phyloP scores from a whole-genome alignment of 805 yeast genomes.

The Cyberlindnera lachancei region DNA sequence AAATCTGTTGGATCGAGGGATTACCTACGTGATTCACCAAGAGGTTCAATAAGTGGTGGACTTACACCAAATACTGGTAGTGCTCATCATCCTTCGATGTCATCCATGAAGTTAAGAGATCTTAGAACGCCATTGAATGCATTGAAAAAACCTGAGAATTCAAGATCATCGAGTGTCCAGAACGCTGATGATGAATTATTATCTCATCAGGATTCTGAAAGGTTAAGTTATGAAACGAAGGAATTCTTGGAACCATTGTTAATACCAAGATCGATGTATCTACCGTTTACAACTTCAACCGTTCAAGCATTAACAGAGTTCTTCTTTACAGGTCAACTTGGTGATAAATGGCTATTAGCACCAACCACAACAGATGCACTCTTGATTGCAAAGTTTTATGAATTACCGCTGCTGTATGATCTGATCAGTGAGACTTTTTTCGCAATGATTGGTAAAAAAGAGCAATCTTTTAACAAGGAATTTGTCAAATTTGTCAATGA shows the following conservation, averaged over 20 bases:
- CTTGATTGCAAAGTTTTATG: constrained; percentile 55
- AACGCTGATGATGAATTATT: constrained; percentile 10
- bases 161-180: constrained; percentile 15
- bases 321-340: constrained; percentile 73
- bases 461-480: constrained; percentile 32
- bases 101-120: constrained; percentile 15
- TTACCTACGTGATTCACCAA: constrained; percentile 31
- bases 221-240: constrained; percentile 14
- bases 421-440: constrained; percentile 61
- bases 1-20: constrained; percentile 13
- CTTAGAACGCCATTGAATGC: constrained; percentile 13
- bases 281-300: constrained; percentile 58
- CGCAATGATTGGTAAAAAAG: constrained; percentile 64
- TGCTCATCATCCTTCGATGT: too few species aligned
- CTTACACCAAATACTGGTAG: neutral
- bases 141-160: constrained; percentile 13
- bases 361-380: constrained; percentile 65
- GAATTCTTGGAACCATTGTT: constrained; percentile 48
- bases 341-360: constrained; percentile 62
- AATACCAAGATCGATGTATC: constrained; percentile 59
- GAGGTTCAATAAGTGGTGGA: constrained; percentile 37
- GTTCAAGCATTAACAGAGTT: constrained; percentile 65
- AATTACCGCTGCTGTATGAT: constrained; percentile 64
- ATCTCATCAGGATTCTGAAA: constrained; percentile 12
- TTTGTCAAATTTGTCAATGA: constrained; percentile 21